These are phyloP conservation scores for Pisolithus tinctorius DNA, from an alignment of 768 basidiomycete genomes.

Conservation along the genomic window DNA sequence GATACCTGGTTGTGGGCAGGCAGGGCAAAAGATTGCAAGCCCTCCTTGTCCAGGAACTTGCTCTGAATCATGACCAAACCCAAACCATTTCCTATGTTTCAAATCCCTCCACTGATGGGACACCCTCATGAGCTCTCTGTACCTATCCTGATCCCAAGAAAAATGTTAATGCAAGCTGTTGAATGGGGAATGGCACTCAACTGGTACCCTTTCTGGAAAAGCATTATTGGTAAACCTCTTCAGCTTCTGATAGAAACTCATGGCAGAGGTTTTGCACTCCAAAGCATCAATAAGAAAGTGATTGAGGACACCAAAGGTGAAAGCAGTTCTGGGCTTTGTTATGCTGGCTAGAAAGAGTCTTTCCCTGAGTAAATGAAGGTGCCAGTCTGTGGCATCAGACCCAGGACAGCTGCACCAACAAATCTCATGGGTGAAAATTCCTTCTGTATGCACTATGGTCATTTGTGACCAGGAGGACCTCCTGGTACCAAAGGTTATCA, in stretches of 20 bases:
- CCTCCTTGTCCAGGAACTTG: neutral
- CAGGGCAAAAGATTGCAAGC: constrained; percentile 18
- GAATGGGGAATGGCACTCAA: no score
- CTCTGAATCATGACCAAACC: constrained; percentile 6
- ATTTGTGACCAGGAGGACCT: no score
- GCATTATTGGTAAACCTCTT: constrained; percentile 1
- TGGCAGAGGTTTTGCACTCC: constrained; percentile 10
- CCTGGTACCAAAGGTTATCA: no score
- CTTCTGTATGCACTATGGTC: no score
- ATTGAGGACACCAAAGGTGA: neutral
- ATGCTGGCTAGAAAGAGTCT: constrained; percentile 3
- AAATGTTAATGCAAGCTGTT: neutral
- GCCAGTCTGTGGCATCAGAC: neutral
- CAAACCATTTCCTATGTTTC: constrained; percentile 1
- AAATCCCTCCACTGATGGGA: constrained; percentile 1
- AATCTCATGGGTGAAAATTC: no score
- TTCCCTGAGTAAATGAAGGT: neutral
- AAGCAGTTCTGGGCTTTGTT: neutral
- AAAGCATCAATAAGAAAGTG: constrained; percentile 3
- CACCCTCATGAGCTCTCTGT: constrained; percentile 7
- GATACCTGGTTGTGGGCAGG: constrained; percentile 21
- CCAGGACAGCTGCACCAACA: constrained; percentile 1
- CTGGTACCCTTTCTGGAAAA: neutral
- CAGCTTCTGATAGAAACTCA: constrained; percentile 6
- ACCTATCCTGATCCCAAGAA: constrained; percentile 2